phyloP scores from a whole-genome alignment of 305 asterid genomes.

The Solanum aculeatissimum region DNA sequence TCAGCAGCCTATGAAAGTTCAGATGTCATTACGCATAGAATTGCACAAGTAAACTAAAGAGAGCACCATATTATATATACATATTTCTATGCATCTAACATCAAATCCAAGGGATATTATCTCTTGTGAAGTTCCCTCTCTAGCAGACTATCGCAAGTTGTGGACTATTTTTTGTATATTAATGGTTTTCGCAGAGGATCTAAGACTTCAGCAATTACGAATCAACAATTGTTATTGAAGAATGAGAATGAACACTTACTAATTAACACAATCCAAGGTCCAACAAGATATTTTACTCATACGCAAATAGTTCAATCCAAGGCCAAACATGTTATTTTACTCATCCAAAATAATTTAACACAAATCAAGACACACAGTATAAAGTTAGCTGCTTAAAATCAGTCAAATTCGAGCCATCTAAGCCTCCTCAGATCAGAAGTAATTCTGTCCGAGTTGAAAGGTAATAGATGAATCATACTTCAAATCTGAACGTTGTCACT shows the following conservation, averaged over 20 bases:
- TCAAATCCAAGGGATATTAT: not conserved
- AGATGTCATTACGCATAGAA: constrained; percentile 2
- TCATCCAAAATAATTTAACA: not conserved
- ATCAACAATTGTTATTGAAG: not conserved
- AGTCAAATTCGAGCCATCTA: not conserved
- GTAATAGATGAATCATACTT: not conserved
- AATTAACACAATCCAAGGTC: not conserved
- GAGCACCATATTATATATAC: not conserved
- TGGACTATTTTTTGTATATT: not conserved
- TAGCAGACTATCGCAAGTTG: not conserved
- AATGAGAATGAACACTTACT: not conserved
- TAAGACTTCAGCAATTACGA: not conserved
- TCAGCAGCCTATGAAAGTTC: constrained; percentile 71
- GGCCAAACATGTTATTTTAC: not conserved
- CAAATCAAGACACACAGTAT: not conserved
- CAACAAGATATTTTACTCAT: not conserved
- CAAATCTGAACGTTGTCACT: not conserved
- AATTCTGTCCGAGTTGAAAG: not conserved
- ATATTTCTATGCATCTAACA: not conserved
- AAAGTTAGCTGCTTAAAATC: not conserved
- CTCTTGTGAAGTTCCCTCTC: not conserved
- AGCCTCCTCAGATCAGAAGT: not conserved
- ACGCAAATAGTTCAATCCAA: not conserved
- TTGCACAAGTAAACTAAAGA: not conserved
- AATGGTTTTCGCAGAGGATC: not conserved